These are phyloP conservation scores for Pleurotus giganteus DNA, from an alignment of 768 basidiomycete genomes.

Conservation along the genomic window DNA sequence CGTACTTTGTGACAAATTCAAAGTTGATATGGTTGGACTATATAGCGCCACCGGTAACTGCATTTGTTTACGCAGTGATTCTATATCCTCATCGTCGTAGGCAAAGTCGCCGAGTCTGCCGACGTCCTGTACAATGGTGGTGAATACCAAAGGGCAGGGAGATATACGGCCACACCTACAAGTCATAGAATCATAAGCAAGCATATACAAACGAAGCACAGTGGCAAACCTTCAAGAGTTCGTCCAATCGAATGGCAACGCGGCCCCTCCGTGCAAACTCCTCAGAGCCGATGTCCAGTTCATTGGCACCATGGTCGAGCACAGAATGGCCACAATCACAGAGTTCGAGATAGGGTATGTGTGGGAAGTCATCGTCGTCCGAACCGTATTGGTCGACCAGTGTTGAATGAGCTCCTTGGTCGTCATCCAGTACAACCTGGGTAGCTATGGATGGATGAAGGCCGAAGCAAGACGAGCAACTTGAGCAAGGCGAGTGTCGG, in stretches of 20 bases:
- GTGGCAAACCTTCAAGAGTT: slow-evolving; percentile 68
- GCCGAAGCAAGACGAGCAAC: slow-evolving; percentile 66
- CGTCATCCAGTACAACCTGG: slow-evolving; percentile 57
- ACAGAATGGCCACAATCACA: slow-evolving; percentile 74
- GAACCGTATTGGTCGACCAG: slow-evolving; percentile 65
- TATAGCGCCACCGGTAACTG: slow-evolving; percentile 46
- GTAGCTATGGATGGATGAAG: slow-evolving; percentile 62
- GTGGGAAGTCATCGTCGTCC: slow-evolving; percentile 57
- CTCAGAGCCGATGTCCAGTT: slow-evolving; percentile 48
- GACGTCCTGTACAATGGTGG: slow-evolving; percentile 50
- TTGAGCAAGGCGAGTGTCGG: slow-evolving; percentile 70
- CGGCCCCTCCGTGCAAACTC: slow-evolving; percentile 73
- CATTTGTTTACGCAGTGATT: slow-evolving; percentile 72
- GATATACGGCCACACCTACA: slow-evolving; percentile 13
- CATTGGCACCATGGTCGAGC: slow-evolving; percentile 65
- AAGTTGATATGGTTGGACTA: slow-evolving; percentile 41
- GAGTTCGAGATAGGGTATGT: slow-evolving; percentile 48
- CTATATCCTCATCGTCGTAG: slow-evolving; percentile 69
- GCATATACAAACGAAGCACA: slow-evolving; percentile 8
- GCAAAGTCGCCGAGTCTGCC: slow-evolving; percentile 78
- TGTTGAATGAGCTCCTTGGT: slow-evolving; percentile 42
- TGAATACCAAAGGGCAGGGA: slow-evolving; percentile 2
- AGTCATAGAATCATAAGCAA: neutral
- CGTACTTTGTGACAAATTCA: slow-evolving; percentile 52
- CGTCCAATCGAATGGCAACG: slow-evolving; percentile 79